Evolutionary conservation across 2,329 filamentous ascomycete genomes (phyloP).

Genomic region (Hypocreales sp.): DNA sequence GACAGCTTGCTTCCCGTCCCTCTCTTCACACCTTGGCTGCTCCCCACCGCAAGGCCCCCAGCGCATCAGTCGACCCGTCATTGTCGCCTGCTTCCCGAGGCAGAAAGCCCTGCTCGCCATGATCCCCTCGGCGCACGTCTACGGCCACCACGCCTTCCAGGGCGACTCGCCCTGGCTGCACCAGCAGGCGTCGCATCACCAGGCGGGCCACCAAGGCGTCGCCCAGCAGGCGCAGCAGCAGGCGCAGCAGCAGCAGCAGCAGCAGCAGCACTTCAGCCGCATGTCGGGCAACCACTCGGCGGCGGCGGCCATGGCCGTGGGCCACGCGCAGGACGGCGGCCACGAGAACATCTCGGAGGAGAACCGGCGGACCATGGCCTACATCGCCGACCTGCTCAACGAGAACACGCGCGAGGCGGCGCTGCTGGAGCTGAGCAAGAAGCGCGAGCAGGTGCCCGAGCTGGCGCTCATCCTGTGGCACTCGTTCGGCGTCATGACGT

Average conservation of each 20-base stretch:
- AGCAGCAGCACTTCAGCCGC: slow-evolving; percentile 55
- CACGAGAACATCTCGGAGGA: slow-evolving; percentile 70
- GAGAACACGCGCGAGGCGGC: slow-evolving; percentile 79
- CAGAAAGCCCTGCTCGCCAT: slow-evolving; percentile 32
- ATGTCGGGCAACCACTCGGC: slow-evolving; percentile 51
- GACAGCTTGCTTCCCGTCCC: too few species aligned
- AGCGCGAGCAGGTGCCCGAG: slow-evolving; percentile 94
- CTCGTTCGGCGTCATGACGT: slow-evolving; percentile 98
- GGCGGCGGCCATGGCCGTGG: slow-evolving; percentile 23
- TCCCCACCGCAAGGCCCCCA: too few species aligned
- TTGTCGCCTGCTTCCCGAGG: too few species aligned
- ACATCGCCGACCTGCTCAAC: slow-evolving; percentile 83
- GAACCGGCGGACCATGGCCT: slow-evolving; percentile 81
- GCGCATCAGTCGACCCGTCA: too few species aligned
- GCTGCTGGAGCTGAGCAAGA: slow-evolving; percentile 92
- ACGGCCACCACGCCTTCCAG: slow-evolving; percentile 52
- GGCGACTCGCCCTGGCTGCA: slow-evolving; percentile 55
- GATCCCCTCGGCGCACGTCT: slow-evolving; percentile 49
- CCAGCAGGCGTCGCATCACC: slow-evolving; percentile 33
- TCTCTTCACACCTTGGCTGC: too few species aligned
- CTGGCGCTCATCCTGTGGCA: slow-evolving; percentile 95
- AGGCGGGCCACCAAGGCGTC: slow-evolving; percentile 16
- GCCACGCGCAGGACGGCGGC: slow-evolving; percentile 36
- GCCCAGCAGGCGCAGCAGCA: slow-evolving; percentile 16
- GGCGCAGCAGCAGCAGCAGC: slow-evolving; percentile 30